phyloP scores from a whole-genome alignment of 257 asterid genomes.

The Solanum raphanifolium region DNA sequence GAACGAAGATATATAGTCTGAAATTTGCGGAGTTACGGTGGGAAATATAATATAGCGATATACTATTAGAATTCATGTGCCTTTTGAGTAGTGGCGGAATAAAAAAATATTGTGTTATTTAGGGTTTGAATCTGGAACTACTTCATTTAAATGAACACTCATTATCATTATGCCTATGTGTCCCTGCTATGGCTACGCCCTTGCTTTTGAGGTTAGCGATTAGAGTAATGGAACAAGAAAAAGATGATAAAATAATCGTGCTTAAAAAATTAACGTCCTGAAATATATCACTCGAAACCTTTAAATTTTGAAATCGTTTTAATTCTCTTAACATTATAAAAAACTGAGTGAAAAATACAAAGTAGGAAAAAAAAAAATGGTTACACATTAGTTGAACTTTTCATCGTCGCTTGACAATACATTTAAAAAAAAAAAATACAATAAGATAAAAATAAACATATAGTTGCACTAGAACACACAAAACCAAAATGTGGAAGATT shows the following conservation, averaged over 20 bases:
- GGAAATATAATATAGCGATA: not conserved
- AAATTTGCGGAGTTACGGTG: not conserved
- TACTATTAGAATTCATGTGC: not conserved
- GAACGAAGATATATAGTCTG: not conserved
- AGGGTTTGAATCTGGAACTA: no score
- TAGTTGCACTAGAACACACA: not conserved
- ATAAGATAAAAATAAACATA: not conserved
- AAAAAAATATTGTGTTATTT: no score
- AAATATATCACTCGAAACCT: no score
- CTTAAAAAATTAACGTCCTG: no score
- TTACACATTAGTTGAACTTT: not conserved
- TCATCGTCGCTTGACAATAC: not conserved
- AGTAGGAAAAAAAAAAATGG: not conserved
- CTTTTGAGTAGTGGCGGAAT: no score
- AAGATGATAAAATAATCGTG: accelerated
- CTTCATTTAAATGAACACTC: no score
- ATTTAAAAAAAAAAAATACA: not conserved
- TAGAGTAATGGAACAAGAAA: not conserved
- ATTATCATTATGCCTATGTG: no score
- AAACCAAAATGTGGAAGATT: not conserved
- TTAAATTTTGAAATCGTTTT: no score
- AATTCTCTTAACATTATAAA: no score
- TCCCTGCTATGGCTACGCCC: no score
- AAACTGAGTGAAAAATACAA: not conserved
- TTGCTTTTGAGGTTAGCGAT: not conserved